Base-by-base conservation (phyloP, 176 grass and related monocot species). In the Carex pumila region DNA sequence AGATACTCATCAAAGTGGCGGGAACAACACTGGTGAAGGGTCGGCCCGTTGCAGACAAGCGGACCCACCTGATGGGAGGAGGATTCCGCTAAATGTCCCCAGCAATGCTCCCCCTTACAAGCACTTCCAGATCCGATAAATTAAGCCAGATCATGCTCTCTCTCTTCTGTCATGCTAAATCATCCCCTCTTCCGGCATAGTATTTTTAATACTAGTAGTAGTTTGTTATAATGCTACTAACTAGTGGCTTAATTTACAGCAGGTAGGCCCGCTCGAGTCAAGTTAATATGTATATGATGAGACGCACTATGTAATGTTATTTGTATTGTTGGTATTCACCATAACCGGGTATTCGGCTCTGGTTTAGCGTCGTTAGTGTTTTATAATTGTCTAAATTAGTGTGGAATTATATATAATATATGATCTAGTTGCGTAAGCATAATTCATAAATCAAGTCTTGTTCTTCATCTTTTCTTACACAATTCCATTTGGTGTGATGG, bases 91-190 rank as follows among this genome's bases (percentile, higher is more conserved):
- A 32, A 90, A 83, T 43, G 71, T 84, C 64, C 43, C 88, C 25
- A 69, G 89, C 55, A 89, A 81, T 86, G 43, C 92, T 8, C 41
- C 81, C 29, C 62, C 89, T 12, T 86, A 79, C 80, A 94, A 85
- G 71, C 87, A 92, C 84, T 85, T 89, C 83, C 97, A 88, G 54
- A 96, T 99, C 90, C 89, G 88, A 95, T 94, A 86, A 90, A 85
- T 50, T 50, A 71, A 85, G 50, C 11, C 69, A 63, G 84, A 88
- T 84, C 91, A 98, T 88, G 97, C 97, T 99, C 91, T 57, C 97
- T 99, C 97, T 99, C 97, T 99, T 99, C 97, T 99, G 97, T 99
- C 97, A 94, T 87, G 86, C 91, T 62, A 84, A 32, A 57, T 14
- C 73, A 57, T 57, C 73, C 52, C 52, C 25, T 68, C 49, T 50